A percentile compares a stretch with the other conserved stretches of the same genome.
Evolutionary conservation across 108 stramenopile species (phyloP).

Genomic region (Cyclotella cryptica): DNA sequence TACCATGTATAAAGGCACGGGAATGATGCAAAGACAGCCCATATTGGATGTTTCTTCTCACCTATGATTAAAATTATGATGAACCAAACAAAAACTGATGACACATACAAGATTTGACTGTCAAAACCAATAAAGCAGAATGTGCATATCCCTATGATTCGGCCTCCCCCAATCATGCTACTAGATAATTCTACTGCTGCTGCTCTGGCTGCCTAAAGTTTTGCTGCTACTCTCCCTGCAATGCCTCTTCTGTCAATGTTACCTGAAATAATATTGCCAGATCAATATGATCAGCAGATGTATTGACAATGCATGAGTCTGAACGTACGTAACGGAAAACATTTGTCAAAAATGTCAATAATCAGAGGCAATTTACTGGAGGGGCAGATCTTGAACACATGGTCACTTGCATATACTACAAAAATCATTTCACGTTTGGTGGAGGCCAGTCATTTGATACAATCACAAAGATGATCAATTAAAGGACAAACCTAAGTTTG

Average conservation of each 20-base stretch:
- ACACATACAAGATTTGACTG: neutral
- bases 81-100: constrained; percentile 13
- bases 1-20: constrained; percentile 20
- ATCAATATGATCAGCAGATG: neutral
- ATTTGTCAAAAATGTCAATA: neutral
- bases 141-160: neutral
- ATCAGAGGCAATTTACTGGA: neutral
- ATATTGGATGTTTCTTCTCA: constrained; percentile 12
- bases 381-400: neutral
- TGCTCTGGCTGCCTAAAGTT: too few species aligned
- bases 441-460: neutral
- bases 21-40: neutral
- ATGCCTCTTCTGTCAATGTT: neutral
- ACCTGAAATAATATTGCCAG: neutral
- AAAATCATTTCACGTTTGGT: neutral
- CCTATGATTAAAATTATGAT: constrained; percentile 24
- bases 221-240: too few species aligned
- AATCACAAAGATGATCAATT: neutral
- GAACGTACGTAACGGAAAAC: neutral
- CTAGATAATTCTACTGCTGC: too few species aligned
- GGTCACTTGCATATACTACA: neutral
- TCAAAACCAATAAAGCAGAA: neutral
- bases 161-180: too few species aligned
- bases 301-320: neutral
- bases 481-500: neutral